Conservation (phyloP, 2,329 filamentous ascomycete genomes). For the Hypomyces rosellus region DNA sequence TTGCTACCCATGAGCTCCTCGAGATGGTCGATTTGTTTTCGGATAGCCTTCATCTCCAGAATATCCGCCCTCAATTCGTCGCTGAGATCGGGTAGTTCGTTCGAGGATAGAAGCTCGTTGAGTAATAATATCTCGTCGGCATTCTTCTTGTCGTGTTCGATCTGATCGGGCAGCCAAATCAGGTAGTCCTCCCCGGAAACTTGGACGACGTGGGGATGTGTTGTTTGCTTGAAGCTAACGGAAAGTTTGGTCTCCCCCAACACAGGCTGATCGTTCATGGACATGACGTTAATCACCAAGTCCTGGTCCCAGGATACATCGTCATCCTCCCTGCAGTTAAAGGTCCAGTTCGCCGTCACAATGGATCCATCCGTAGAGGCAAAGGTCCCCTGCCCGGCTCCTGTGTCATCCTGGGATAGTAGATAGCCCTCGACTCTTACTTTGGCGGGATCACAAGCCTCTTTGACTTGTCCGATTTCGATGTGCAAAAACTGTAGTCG, state of each 20-base stretch:
- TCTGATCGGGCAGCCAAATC: not conserved
- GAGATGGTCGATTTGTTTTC: conserved; percentile 4
- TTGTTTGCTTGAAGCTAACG: conserved; percentile 7
- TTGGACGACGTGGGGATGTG: conserved; percentile 3
- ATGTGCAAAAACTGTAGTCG: conserved; percentile 5
- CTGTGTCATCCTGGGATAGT: conserved; percentile 9
- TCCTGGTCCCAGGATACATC: conserved; percentile 8
- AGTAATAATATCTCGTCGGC: not conserved
- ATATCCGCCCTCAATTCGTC: conserved; percentile 2
- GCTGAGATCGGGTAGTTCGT: not conserved
- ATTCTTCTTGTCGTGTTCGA: not conserved
- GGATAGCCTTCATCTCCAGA: conserved; percentile 1
- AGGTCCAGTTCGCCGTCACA: conserved; percentile 11
- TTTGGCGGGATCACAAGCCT: conserved; percentile 5
- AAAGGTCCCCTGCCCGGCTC: conserved; percentile 9
- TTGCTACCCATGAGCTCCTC: not conserved
- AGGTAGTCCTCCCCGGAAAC: conserved; percentile 3
- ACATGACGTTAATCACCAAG: conserved; percentile 5
- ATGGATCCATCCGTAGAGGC: conserved; percentile 5
- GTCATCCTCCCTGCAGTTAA: conserved; percentile 6
- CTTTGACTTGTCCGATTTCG: conserved; percentile 5
- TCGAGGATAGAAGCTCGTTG: not conserved
- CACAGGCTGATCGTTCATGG: conserved; percentile 7
- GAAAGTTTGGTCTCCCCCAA: conserved; percentile 2
- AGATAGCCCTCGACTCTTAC: conserved; percentile 9